Base-by-base conservation (phyloP, 768 basidiomycete species). In the Clavaria fumosa region DNA sequence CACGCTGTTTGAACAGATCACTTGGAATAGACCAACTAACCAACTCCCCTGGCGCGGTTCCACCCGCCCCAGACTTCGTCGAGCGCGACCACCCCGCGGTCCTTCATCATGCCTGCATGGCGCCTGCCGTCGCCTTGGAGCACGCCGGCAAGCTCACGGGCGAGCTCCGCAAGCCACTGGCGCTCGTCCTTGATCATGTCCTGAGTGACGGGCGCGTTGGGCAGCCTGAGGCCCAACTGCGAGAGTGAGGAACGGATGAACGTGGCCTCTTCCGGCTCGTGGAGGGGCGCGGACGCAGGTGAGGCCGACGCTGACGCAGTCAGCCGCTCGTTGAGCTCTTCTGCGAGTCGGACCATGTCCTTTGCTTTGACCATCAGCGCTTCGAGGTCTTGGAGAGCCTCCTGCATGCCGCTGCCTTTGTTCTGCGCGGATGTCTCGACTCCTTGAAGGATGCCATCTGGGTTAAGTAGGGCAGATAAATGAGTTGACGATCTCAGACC, bases 11-110 rank as follows among this genome's bases (percentile, higher is more conserved):
- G 5, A 6, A 24, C 26, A 30, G 23, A 14, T 24, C 46, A 35
- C 30, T 14, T 5, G 26, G 47, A 33, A 31, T 17, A 3, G 15
- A 6, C 15, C 52, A 18, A 49, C 78, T 53, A 54, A 86, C 89
- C 80, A 38, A 93, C 80, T 34, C 90, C 90, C 46, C 90, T 62
- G 4, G 86, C 89, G 41, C 90, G 75, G 51, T 91, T 93, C 90
- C 90, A 95, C 2, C 81, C 75, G 19, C 85, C 85, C 90, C 90
- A 96, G 0, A 82, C 82, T 56, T 93, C 90, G 51, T 96, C 90
- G 19, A 95, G 57, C 0, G 79, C 84, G 26, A 95, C 69, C 23
- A 93, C 70, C 1, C 85, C 88, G 20, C 85, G 70, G 2, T 68
- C 64, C 39, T 67, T 66, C 83, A 91, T 85, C 49, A 91, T 65